phyloP scores from a whole-genome alignment of 2,329 filamentous ascomycete genomes.

The Cercospora zeae-maydis region DNA sequence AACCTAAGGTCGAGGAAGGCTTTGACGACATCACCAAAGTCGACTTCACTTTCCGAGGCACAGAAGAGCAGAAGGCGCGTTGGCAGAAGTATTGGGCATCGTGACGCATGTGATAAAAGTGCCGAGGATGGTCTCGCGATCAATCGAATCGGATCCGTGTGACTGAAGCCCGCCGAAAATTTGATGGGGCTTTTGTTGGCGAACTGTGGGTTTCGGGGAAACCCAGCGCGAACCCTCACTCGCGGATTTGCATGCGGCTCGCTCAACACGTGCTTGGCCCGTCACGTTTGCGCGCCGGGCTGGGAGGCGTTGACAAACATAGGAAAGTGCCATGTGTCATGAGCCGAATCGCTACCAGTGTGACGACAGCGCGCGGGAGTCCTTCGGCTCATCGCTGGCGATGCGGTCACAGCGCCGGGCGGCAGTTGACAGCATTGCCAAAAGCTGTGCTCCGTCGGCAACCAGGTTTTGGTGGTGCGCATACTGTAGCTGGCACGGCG shows the following conservation, averaged over 20 bases:
- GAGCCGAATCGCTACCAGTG: not conserved
- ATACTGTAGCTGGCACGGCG: not conserved
- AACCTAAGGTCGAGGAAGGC: slow-evolving; percentile 70
- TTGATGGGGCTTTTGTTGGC: slow-evolving; percentile 1
- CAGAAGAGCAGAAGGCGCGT: slow-evolving; percentile 61
- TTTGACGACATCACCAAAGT: slow-evolving; percentile 76
- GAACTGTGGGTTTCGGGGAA: not conserved
- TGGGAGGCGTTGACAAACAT: slow-evolving; percentile 9
- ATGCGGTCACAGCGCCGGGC: slow-evolving; percentile 12
- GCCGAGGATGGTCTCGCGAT: not conserved
- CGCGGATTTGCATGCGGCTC: slow-evolving; percentile 5
- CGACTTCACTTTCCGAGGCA: slow-evolving; percentile 61
- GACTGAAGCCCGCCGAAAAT: not conserved
- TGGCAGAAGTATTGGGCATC: slow-evolving; percentile 75
- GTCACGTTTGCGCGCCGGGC: not conserved
- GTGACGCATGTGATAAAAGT: slow-evolving; percentile 15
- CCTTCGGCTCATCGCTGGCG: slow-evolving; percentile 14
- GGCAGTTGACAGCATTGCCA: slow-evolving; percentile 14
- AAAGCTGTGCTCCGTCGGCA: slow-evolving; percentile 1
- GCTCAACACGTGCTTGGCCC: slow-evolving; percentile 13
- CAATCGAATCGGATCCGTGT: not conserved
- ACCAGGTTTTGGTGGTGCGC: slow-evolving; percentile 10
- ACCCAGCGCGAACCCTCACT: not conserved
- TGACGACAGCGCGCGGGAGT: slow-evolving; percentile 5
- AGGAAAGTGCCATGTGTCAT: slow-evolving; percentile 19